Percentiles rank a stretch among this genome's conserved stretches.
phyloP scores from a whole-genome alignment of 1,284 basidiomycete genomes.

The Ceratobasidium sp. region DNA sequence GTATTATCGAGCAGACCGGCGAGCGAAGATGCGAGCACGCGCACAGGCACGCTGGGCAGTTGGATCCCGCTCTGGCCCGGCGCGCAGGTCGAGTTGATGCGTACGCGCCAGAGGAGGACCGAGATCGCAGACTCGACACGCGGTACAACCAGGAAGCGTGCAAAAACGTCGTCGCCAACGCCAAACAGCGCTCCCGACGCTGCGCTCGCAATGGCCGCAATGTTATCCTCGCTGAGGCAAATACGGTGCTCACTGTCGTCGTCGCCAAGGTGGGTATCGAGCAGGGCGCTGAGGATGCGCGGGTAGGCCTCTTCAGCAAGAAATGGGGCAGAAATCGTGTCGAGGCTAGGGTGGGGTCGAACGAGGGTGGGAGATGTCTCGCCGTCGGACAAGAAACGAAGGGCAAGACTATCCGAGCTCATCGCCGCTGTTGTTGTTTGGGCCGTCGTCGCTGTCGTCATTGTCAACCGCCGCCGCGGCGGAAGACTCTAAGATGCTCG shows the following conservation, averaged over 20 bases:
- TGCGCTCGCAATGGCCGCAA: constrained; percentile 23
- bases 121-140: constrained; percentile 42
- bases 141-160: constrained; percentile 37
- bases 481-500: constrained; percentile 50
- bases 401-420: constrained; percentile 26
- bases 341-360: background rate
- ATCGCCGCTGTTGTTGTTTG: background rate
- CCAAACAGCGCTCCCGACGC: constrained; percentile 34
- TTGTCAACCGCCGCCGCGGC: background rate
- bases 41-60: constrained; percentile 31
- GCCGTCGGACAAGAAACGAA: constrained; percentile 22
- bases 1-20: constrained; percentile 39
- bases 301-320: constrained; percentile 43
- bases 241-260: constrained; percentile 21
- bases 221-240: constrained; percentile 38
- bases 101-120: constrained; percentile 40
- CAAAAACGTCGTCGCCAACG: constrained; percentile 23
- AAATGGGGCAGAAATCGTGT: constrained; percentile 23
- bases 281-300: constrained; percentile 23
- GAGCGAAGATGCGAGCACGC: constrained; percentile 33
- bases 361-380: constrained; percentile 1
- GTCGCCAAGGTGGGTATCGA: constrained; percentile 25
- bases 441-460: background rate
- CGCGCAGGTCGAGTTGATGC: constrained; percentile 36
- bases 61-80: constrained; percentile 22